A percentile compares a stretch with the other conserved stretches of the same genome.
Conservation (phyloP, 1,139 yeast genomes). For the Zygoascus meyerae region DNA sequence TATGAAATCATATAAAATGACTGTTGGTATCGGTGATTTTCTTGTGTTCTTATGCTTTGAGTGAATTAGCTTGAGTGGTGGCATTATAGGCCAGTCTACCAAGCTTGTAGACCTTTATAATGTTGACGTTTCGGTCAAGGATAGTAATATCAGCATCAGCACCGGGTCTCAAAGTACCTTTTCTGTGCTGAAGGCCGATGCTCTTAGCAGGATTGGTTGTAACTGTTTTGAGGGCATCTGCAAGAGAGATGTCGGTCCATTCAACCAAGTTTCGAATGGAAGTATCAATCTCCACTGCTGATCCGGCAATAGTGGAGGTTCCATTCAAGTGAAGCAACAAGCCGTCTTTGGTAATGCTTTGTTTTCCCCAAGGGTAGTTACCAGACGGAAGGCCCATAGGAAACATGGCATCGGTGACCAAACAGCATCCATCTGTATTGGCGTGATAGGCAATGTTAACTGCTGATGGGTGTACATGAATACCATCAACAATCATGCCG, state of each 20-base stretch:
- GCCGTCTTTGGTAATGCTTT: conserved; percentile 46
- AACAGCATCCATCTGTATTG: conserved; percentile 50
- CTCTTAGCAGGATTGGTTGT: conserved; percentile 54
- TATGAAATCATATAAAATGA: background rate
- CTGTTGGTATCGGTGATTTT: background rate
- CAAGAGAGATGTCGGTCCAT: conserved; percentile 49
- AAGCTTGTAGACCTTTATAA: conserved; percentile 48
- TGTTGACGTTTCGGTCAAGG: conserved; percentile 42
- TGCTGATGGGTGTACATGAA: conserved; percentile 58
- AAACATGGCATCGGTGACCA: conserved; percentile 59
- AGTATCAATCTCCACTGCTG: conserved; percentile 52
- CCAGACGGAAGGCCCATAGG: conserved; percentile 44
- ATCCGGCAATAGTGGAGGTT: conserved; percentile 58
- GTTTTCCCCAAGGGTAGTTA: conserved; percentile 36
- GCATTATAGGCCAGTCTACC: conserved; percentile 37
- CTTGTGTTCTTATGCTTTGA: conserved; percentile 4
- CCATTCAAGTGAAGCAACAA: conserved; percentile 46
- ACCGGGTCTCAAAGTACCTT: conserved; percentile 50
- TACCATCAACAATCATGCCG: conserved; percentile 58
- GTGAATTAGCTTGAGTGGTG: conserved; percentile 4
- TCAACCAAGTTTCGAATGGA: conserved; percentile 49
- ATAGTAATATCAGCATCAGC: conserved; percentile 59
- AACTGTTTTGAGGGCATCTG: conserved; percentile 52
- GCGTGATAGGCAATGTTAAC: conserved; percentile 50
- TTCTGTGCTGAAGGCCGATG: conserved; percentile 40